Evolutionary conservation across 495 filamentous ascomycete genomes (phyloP).

Genomic region (Penicillium bialowiezense): DNA sequence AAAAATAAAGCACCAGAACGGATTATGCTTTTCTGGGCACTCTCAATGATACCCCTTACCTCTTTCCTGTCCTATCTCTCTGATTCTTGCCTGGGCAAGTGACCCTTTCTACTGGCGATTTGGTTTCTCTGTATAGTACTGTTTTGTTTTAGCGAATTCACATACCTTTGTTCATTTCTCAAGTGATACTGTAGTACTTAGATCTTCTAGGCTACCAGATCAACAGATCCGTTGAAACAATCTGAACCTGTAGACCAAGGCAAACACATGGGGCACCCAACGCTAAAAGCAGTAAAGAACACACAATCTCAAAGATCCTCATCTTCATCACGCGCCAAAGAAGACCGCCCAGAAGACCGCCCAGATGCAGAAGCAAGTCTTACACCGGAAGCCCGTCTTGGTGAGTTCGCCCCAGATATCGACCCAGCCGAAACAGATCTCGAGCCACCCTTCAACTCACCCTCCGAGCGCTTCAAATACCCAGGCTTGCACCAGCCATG

Average conservation of each 20-base stretch:
- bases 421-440: constrained; percentile 5
- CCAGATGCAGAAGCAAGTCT: neutral
- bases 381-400: neutral
- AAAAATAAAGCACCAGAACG: neutral
- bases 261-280: no score
- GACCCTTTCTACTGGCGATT: constrained; percentile 3
- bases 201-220: no score
- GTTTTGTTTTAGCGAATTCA: constrained; percentile 20
- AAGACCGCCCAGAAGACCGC: neutral
- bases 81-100: neutral
- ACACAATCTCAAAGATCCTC: neutral
- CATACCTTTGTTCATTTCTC: constrained; percentile 1
- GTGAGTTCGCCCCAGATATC: neutral
- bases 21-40: neutral
- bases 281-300: neutral
- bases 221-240: no score
- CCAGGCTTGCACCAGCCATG: constrained; percentile 18
- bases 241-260: no score
- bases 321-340: neutral
- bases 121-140: constrained; percentile 21
- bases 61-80: constrained; percentile 2
- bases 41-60: constrained; percentile 8
- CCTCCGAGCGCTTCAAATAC: constrained; percentile 2
- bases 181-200: no score
- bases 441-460: constrained; percentile 4